These are phyloP conservation scores for Colletotrichum camelliae DNA, from an alignment of 2,329 filamentous ascomycete genomes.

Conservation along the genomic window DNA sequence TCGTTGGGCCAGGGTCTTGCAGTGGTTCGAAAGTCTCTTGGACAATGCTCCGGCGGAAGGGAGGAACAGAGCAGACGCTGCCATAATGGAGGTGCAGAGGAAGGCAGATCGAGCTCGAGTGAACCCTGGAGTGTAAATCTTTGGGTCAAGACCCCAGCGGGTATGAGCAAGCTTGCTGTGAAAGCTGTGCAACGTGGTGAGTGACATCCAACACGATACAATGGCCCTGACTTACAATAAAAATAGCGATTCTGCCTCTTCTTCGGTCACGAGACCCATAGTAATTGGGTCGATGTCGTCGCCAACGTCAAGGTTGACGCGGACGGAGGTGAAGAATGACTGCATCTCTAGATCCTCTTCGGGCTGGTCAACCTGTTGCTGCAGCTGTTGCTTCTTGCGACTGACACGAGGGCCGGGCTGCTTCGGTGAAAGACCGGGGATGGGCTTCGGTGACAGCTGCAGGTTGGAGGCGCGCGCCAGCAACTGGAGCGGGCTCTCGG, in stretches of 20 bases:
- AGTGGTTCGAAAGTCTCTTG: slow-evolving; percentile 69
- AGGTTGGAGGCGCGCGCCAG: slow-evolving; percentile 76
- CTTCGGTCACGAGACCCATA: slow-evolving; percentile 69
- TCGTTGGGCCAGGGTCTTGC: slow-evolving; percentile 64
- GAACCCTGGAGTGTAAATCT: slow-evolving; percentile 69
- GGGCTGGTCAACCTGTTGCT: slow-evolving; percentile 28
- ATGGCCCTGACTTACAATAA: slow-evolving; percentile 56
- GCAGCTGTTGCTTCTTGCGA: slow-evolving; percentile 19
- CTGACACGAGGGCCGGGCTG: slow-evolving; percentile 11
- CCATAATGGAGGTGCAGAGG: slow-evolving; percentile 73
- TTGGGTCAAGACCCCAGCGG: slow-evolving; percentile 74
- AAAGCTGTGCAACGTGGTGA: slow-evolving; percentile 53
- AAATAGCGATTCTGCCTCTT: slow-evolving; percentile 70
- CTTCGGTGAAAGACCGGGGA: slow-evolving; percentile 24
- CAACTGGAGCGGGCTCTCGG: slow-evolving; percentile 76
- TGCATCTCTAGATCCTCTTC: slow-evolving; percentile 56
- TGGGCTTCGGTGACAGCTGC: slow-evolving; percentile 52
- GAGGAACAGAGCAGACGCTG: slow-evolving; percentile 71
- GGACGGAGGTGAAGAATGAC: slow-evolving; percentile 70
- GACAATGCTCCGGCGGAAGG: slow-evolving; percentile 68
- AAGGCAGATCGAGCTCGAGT: slow-evolving; percentile 73
- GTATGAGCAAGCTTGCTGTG: slow-evolving; percentile 75
- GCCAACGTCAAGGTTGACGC: slow-evolving; percentile 67
- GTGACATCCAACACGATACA: not conserved
- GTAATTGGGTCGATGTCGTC: slow-evolving; percentile 71